phyloP scores from a whole-genome alignment of 2,329 filamentous ascomycete species.

The Fusarium sp. region DNA sequence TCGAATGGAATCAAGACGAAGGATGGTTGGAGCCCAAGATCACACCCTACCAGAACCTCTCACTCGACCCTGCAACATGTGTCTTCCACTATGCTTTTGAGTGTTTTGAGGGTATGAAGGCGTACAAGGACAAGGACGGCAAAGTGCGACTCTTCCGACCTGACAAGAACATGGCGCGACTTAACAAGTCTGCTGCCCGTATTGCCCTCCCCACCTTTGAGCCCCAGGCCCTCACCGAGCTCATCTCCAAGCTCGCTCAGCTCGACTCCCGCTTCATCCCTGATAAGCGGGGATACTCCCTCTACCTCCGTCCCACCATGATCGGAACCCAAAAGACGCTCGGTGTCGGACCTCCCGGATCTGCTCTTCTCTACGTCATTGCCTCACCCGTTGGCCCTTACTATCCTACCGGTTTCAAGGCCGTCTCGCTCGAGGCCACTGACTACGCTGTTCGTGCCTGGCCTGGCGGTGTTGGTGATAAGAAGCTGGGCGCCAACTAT shows the following conservation, averaged over 20 bases:
- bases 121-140: constrained; percentile 87
- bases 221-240: constrained; percentile 74
- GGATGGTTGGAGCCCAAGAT: constrained; percentile 89
- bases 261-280: constrained; percentile 92
- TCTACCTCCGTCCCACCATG: constrained; percentile 95
- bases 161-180: constrained; percentile 92
- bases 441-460: constrained; percentile 96
- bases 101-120: constrained; percentile 99
- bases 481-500: constrained; percentile 99
- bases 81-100: constrained; percentile 99
- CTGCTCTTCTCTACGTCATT: constrained; percentile 92
- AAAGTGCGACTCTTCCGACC: constrained; percentile 89
- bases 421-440: constrained; percentile 92
- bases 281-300: constrained; percentile 83
- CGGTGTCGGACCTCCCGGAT: constrained; percentile 90
- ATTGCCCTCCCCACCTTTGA: constrained; percentile 93
- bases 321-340: constrained; percentile 96
- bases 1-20: constrained; percentile 87
- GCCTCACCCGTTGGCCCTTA: constrained; percentile 96
- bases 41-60: constrained; percentile 94
- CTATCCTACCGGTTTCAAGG: constrained; percentile 98
- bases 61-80: constrained; percentile 92
- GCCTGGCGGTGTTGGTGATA: constrained; percentile 97
- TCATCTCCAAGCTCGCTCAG: constrained; percentile 82
- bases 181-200: constrained; percentile 90